Conservation (phyloP, 176 grass and related monocot species). For the Luzula sylvatica region DNA sequence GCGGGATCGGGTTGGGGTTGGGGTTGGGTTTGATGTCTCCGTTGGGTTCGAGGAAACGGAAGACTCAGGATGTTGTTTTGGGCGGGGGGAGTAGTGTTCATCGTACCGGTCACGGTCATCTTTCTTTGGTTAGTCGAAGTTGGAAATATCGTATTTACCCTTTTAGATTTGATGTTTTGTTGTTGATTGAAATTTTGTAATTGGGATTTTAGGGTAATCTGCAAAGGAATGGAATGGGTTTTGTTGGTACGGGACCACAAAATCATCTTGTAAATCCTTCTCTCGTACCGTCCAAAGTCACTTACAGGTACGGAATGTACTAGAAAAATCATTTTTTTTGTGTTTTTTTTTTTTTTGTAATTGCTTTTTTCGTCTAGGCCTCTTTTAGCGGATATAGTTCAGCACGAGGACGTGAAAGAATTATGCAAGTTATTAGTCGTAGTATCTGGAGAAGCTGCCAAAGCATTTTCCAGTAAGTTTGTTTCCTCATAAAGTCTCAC, state of each 20-base stretch:
- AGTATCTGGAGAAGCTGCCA: conserved; percentile 49
- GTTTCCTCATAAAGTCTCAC: conserved; percentile 16
- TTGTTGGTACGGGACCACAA: conserved; percentile 33
- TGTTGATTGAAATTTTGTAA: conserved; percentile 1
- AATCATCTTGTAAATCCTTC: conserved; percentile 30
- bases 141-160: neutral
- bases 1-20: too few relatives aligned
- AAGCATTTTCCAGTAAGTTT: conserved; percentile 58
- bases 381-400: conserved; percentile 88
- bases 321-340: neutral
- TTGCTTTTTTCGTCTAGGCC: conserved; percentile 37
- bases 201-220: conserved; percentile 31
- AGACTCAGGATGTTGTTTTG: conserved; percentile 48
- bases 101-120: conserved; percentile 27
- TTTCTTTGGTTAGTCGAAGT: conserved; percentile 51
- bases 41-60: conserved; percentile 65
- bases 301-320: conserved; percentile 61
- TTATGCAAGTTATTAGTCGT: conserved; percentile 81
- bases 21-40: conserved; percentile 48
- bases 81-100: conserved; percentile 25
- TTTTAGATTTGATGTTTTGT: too few relatives aligned
- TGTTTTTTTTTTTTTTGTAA: neutral
- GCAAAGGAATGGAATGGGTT: conserved; percentile 37
- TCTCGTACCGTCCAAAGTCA: conserved; percentile 58
- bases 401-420: conserved; percentile 65